phyloP scores from a whole-genome alignment of 192 early-diverging fungal species.

The Coemansia sp. region DNA sequence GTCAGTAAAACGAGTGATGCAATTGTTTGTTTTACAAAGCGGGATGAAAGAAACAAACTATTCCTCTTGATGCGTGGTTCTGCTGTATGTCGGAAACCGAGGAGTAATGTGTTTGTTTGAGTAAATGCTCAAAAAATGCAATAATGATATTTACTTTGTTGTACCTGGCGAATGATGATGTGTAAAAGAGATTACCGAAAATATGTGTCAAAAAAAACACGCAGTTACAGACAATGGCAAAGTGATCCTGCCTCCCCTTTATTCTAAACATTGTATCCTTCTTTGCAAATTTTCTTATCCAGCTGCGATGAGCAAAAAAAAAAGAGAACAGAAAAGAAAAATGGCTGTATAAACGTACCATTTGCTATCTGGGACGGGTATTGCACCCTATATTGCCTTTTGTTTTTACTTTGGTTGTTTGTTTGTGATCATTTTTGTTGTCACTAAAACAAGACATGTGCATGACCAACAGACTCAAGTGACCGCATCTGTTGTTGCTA shows the following conservation, averaged over 20 bases:
- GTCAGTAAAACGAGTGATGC: background rate
- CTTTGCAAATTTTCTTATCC: background rate
- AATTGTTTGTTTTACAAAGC: background rate
- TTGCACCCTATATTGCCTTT: background rate
- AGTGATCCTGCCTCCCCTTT: background rate
- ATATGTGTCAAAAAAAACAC: background rate
- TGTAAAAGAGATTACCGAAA: background rate
- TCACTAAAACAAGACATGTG: constrained; percentile 1
- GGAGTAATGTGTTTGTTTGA: no score
- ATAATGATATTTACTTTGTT: background rate
- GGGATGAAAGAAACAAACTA: no score
- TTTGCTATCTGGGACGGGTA: background rate
- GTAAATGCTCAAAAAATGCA: background rate
- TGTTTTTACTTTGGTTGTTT: no score
- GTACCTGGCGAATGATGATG: background rate
- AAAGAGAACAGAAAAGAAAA: background rate
- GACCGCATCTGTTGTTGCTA: background rate
- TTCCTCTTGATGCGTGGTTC: no score
- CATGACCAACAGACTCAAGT: constrained; percentile 8
- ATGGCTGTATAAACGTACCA: background rate
- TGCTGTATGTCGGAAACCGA: no score
- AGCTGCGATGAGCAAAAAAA: background rate
- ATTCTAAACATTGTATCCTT: no score
- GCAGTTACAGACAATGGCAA: background rate
- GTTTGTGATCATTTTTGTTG: background rate